Percentiles rank a stretch among this genome's conserved stretches.
These are phyloP conservation scores for Botryotinia calthae DNA, from an alignment of 2,329 filamentous ascomycete genomes.

Conservation along the genomic window DNA sequence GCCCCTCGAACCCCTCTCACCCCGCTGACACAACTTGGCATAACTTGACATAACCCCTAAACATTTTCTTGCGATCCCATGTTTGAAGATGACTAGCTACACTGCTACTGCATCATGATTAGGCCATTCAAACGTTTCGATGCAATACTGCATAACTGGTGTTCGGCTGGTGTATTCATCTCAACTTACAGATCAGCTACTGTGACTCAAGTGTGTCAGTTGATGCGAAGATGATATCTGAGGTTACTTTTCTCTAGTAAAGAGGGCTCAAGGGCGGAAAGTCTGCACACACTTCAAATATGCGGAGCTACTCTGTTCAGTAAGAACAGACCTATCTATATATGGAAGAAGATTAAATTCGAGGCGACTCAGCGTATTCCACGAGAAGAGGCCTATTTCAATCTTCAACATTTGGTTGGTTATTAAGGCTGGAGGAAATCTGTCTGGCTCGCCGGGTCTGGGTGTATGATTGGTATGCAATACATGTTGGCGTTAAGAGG, in stretches of 20 bases:
- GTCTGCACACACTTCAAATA: not conserved
- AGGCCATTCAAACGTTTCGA: not conserved
- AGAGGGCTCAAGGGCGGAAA: not conserved
- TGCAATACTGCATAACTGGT: not conserved
- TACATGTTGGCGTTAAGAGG: not conserved
- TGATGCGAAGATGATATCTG: not conserved
- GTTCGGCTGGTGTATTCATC: not conserved
- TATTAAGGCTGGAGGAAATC: not conserved
- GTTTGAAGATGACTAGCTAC: not conserved
- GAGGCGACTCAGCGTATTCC: not conserved
- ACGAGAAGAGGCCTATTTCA: not conserved
- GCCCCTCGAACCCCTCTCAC: not conserved
- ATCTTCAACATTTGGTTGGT: not conserved
- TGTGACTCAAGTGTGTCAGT: not conserved
- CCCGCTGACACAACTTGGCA: not conserved
- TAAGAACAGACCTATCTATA: not conserved
- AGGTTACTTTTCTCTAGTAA: not conserved
- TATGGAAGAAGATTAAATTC: not conserved
- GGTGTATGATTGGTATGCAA: not conserved
- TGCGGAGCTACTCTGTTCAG: not conserved
- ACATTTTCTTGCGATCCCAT: slow-evolving; percentile 3
- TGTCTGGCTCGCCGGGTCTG: not conserved
- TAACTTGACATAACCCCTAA: not conserved
- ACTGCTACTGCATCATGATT: not conserved
- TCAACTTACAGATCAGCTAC: not conserved